Base-by-base conservation (phyloP, 2,329 filamentous ascomycete species). In the Apiospora aurea region DNA sequence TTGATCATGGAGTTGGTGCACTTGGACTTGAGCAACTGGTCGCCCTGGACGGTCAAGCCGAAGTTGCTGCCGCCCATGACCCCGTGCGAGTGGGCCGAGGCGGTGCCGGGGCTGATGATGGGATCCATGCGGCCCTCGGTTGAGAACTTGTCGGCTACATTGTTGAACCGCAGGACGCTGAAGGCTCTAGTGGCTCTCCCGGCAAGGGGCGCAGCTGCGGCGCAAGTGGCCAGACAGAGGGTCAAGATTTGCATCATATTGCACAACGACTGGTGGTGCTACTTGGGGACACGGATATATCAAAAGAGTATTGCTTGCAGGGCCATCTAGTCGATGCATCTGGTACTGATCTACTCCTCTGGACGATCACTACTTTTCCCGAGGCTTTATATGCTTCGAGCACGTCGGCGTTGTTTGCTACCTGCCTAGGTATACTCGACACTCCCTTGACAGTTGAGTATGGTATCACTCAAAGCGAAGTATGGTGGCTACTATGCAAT, bases 51-150 rank as follows among this genome's bases (percentile, higher is more conserved):
- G 70, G 81, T 85, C 75, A 89, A 83, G 74, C 87, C 85, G 77
- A 95, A 95, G 75, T 85, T 90, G 81, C 89, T 92, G 72, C 91
- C 92, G 57, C 91, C 93, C 82, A 92, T 88, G 75, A 95, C 87
- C 70, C 87, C 89, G 83, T 95, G 93, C 34, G 92, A 88, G 80
- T 95, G 93, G 67, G 81, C 78, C 2, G 90, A 87, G 14, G 87
- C 78, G 16, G 76, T 72, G 24, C 92, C 92, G 14, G 92, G 91
- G 72, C 79, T 86, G 73, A 94, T 84, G 75, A 95, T 91, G 70
- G 93, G 93, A 76, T 95, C 93, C 67, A 88, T 81, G 53, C 88
- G 89, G 77, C 89, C 89, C 69, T 86, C 84, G 67, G 88, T 88
- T 75, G 91, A 85, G 77, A 91, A 88, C 64, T 87, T 86, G 75